These are phyloP conservation scores for Zasmidium cellare DNA, from an alignment of 2,329 filamentous ascomycete genomes.

Conservation along the genomic window DNA sequence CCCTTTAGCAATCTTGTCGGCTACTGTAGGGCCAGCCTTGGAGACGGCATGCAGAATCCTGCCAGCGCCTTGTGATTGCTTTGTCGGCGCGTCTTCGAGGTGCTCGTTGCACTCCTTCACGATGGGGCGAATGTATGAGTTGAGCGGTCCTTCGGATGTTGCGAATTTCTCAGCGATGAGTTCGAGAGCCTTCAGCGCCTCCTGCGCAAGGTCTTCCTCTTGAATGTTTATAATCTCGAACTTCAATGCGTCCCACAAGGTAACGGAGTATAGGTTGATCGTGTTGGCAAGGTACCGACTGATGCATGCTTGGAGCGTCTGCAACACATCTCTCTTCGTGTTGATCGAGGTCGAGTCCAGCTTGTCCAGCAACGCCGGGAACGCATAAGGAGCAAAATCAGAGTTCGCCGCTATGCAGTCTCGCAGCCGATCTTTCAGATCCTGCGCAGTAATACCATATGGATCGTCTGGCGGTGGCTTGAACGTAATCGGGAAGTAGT, in stretches of 20 bases:
- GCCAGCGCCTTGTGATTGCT: slow-evolving; percentile 65
- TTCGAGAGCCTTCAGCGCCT: slow-evolving; percentile 57
- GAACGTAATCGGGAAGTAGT: slow-evolving; percentile 73
- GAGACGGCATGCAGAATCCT: slow-evolving; percentile 60
- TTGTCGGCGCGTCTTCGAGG: slow-evolving; percentile 66
- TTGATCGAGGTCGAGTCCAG: slow-evolving; percentile 68
- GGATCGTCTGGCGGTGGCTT: slow-evolving; percentile 68
- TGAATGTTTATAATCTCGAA: slow-evolving; percentile 68
- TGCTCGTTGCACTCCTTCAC: slow-evolving; percentile 69
- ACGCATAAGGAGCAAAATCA: slow-evolving; percentile 65
- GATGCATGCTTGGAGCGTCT: slow-evolving; percentile 62
- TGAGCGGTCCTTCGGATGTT: slow-evolving; percentile 48
- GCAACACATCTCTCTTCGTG: slow-evolving; percentile 67
- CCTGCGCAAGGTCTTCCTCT: slow-evolving; percentile 64
- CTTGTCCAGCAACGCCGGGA: slow-evolving; percentile 68
- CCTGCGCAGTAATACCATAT: slow-evolving; percentile 68
- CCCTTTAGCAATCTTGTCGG: slow-evolving; percentile 56
- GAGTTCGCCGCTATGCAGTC: slow-evolving; percentile 64
- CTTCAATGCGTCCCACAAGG: slow-evolving; percentile 68
- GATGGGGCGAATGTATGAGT: slow-evolving; percentile 59
- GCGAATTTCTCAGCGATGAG: slow-evolving; percentile 59
- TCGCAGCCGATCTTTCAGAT: slow-evolving; percentile 64
- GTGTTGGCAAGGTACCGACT: slow-evolving; percentile 59
- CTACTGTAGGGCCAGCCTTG: slow-evolving; percentile 55
- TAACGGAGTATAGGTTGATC: slow-evolving; percentile 63